A percentile compares a stretch with the other conserved stretches of the same genome.
phyloP scores from a whole-genome alignment of 257 asterid genomes.

The Marsdenia floribunda region DNA sequence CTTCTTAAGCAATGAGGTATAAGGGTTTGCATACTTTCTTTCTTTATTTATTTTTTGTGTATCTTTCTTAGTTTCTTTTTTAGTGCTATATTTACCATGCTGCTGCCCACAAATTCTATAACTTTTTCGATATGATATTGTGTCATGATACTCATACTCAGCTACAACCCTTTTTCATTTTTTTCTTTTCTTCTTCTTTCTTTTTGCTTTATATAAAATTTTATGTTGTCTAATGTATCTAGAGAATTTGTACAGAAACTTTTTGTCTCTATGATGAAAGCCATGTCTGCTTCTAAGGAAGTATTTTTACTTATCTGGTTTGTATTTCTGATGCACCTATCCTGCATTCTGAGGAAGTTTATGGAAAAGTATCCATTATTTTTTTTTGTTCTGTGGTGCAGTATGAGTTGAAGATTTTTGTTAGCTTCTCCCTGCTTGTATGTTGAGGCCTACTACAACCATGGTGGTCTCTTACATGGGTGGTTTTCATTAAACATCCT shows the following conservation, averaged over 20 bases:
- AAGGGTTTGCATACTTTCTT: constrained; percentile 3
- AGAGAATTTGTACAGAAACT: not conserved
- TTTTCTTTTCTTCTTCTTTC: not conserved
- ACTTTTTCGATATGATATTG: not conserved
- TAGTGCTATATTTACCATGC: not conserved
- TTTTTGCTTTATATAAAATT: not conserved
- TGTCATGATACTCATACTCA: not conserved
- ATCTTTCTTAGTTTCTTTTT: not conserved
- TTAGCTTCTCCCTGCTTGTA: not conserved
- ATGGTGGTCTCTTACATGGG: not conserved
- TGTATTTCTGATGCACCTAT: not conserved
- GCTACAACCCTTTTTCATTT: not conserved
- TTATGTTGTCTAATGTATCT: not conserved
- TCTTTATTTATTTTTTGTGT: not conserved
- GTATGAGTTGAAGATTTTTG: not conserved
- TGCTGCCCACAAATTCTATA: not conserved
- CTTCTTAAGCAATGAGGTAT: constrained; percentile 77
- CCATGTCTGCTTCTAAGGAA: not conserved
- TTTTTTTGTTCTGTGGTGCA: not conserved
- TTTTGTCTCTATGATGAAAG: not conserved
- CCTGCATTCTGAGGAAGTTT: not conserved
- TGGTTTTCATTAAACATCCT: too few relatives aligned
- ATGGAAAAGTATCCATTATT: not conserved
- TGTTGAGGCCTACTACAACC: not conserved
- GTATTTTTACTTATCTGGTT: not conserved